Evolutionary conservation across 1,284 basidiomycete species (phyloP).

Genomic region (Apiotrichum sp.): DNA sequence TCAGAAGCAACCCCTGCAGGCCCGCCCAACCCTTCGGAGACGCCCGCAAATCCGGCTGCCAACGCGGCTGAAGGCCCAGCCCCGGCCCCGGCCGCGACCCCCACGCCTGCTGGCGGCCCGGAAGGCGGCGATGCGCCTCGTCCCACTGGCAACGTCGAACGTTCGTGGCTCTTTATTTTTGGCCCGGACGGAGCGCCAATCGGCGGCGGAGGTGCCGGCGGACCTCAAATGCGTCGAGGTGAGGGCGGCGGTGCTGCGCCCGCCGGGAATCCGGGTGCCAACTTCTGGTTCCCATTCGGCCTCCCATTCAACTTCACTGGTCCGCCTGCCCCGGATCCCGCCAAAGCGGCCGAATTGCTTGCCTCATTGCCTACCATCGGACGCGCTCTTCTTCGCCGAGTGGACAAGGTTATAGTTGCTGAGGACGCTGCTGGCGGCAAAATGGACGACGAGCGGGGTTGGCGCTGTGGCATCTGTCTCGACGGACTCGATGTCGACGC

Average conservation of each 20-base stretch:
- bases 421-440: slow-evolving; percentile 26
- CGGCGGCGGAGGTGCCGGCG: no score
- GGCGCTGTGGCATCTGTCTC: slow-evolving; percentile 42
- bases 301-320: slow-evolving; percentile 5
- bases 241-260: not conserved
- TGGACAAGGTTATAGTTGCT: slow-evolving; percentile 33
- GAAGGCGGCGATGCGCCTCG: not conserved
- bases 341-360: slow-evolving; percentile 39
- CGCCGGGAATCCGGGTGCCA: not conserved
- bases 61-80: no score
- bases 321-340: slow-evolving; percentile 24
- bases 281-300: slow-evolving; percentile 9
- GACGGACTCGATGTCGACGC: slow-evolving; percentile 27
- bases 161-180: no score
- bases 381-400: slow-evolving; percentile 25
- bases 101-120: not conserved
- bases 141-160: no score
- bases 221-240: no score
- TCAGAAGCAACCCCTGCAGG: no score
- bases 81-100: not conserved
- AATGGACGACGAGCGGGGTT: slow-evolving; percentile 26
- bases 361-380: slow-evolving; percentile 32
- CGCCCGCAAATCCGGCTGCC: no score
- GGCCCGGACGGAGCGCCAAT: no score
- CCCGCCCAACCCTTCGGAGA: not conserved